These are phyloP conservation scores for Starmerella kuoi DNA, from an alignment of 805 yeast genomes.

Conservation along the genomic window DNA sequence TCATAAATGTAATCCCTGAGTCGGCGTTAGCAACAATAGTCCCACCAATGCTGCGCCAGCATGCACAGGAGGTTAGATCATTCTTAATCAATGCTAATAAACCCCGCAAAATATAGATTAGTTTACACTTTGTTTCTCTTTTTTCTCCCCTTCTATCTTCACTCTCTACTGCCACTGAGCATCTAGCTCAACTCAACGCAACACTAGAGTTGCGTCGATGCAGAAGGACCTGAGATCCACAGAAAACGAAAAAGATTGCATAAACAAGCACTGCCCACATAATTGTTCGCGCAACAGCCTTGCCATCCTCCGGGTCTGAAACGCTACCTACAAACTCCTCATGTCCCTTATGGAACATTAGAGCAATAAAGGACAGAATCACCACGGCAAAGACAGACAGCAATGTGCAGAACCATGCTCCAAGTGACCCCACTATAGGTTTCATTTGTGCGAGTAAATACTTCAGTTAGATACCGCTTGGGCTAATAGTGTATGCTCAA, in stretches of 20 bases:
- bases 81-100: neutral
- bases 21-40: constrained; percentile 19
- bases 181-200: constrained; percentile 34
- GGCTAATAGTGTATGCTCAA: too few relatives aligned
- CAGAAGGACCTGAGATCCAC: constrained; percentile 73
- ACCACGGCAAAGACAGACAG: constrained; percentile 86
- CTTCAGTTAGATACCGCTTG: too few relatives aligned
- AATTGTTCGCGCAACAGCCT: constrained; percentile 83
- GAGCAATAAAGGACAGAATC: constrained; percentile 73
- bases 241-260: constrained; percentile 65
- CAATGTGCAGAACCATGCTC: constrained; percentile 93
- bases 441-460: constrained; percentile 11
- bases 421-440: constrained; percentile 25
- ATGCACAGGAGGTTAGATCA: constrained; percentile 13
- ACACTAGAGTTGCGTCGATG: constrained; percentile 55
- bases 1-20: constrained; percentile 14
- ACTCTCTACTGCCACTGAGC: too few relatives aligned
- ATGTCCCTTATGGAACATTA: constrained; percentile 64
- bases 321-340: constrained; percentile 90
- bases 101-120: neutral
- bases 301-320: constrained; percentile 84
- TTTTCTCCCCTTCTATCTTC: too few relatives aligned
- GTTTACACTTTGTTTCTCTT: neutral
- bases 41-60: constrained; percentile 15
- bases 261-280: constrained; percentile 83